phyloP scores from a whole-genome alignment of 768 basidiomycete species.

The Tulasnella sp. region DNA sequence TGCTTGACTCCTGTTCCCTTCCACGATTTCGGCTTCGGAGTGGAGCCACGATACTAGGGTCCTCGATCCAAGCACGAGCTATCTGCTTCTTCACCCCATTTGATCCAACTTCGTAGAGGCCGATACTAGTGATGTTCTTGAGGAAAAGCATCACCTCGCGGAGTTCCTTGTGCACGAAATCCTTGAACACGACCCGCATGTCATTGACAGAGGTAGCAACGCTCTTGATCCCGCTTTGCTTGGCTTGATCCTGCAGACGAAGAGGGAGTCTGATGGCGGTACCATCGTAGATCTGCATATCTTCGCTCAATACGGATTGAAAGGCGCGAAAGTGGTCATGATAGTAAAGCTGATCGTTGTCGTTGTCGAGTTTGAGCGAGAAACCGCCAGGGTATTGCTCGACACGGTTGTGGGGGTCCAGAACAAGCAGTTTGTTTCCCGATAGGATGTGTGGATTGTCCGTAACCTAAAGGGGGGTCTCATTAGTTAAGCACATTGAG shows the following conservation, averaged over 20 bases:
- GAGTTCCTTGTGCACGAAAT: slow-evolving; percentile 3
- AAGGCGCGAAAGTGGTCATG: background rate
- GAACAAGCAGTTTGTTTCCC: background rate
- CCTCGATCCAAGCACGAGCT: slow-evolving; percentile 12
- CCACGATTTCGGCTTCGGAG: background rate
- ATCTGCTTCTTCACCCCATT: slow-evolving; percentile 18
- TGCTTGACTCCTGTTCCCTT: background rate
- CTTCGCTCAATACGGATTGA: background rate
- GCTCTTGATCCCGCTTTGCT: slow-evolving; percentile 29
- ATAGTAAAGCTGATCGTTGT: background rate
- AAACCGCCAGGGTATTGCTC: background rate
- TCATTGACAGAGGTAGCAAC: slow-evolving; percentile 34
- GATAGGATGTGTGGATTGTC: slow-evolving; percentile 9
- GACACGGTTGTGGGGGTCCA: background rate
- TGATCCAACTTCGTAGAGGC: slow-evolving; percentile 32
- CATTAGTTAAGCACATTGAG: background rate
- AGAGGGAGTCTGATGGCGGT: slow-evolving; percentile 41
- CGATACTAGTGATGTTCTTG: slow-evolving; percentile 24
- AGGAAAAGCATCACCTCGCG: slow-evolving; percentile 1
- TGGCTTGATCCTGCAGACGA: slow-evolving; percentile 27
- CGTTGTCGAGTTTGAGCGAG: background rate
- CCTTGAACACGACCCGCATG: slow-evolving; percentile 34
- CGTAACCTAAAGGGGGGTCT: background rate
- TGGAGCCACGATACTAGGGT: background rate
- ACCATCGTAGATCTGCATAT: slow-evolving; percentile 24